These are phyloP conservation scores for Penicillium sp. DNA, from an alignment of 2,329 filamentous ascomycete genomes.

Conservation along the genomic window DNA sequence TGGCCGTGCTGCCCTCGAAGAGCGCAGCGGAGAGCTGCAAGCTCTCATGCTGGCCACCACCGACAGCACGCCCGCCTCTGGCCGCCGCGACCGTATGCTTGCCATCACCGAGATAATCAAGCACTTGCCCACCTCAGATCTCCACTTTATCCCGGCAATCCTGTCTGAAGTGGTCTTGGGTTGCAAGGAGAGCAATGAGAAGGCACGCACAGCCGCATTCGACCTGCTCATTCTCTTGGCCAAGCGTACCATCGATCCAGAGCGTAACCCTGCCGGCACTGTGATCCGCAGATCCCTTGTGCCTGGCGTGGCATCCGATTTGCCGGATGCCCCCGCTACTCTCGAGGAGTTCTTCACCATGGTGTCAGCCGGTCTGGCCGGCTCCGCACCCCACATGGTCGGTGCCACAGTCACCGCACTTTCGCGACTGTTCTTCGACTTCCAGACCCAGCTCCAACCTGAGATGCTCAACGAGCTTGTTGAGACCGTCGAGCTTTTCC, in stretches of 20 bases:
- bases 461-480: slow-evolving; percentile 78
- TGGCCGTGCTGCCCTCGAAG: slow-evolving; percentile 70
- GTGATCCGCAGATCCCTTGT: slow-evolving; percentile 88
- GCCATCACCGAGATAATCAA: slow-evolving; percentile 78
- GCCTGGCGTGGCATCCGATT: slow-evolving; percentile 77
- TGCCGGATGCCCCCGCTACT: slow-evolving; percentile 70
- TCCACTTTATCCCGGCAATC: slow-evolving; percentile 90
- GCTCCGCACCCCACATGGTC: slow-evolving; percentile 93
- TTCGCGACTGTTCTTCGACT: slow-evolving; percentile 89
- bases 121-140: slow-evolving; percentile 68
- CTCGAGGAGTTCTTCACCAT: slow-evolving; percentile 98
- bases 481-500: slow-evolving; percentile 91
- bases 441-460: slow-evolving; percentile 65
- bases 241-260: slow-evolving; percentile 69
- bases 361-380: slow-evolving; percentile 92
- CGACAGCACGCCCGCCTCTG: slow-evolving; percentile 81
- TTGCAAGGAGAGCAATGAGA: slow-evolving; percentile 97
- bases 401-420: slow-evolving; percentile 94
- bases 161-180: slow-evolving; percentile 93
- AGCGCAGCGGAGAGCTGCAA: slow-evolving; percentile 76
- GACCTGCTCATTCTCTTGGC: slow-evolving; percentile 86
- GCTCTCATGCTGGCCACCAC: slow-evolving; percentile 72
- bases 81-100: slow-evolving; percentile 77
- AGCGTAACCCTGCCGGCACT: slow-evolving; percentile 50
- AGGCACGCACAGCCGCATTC: slow-evolving; percentile 83